These are phyloP conservation scores for Botrytis fragariae DNA, from an alignment of 2,329 filamentous ascomycete genomes.

Conservation along the genomic window DNA sequence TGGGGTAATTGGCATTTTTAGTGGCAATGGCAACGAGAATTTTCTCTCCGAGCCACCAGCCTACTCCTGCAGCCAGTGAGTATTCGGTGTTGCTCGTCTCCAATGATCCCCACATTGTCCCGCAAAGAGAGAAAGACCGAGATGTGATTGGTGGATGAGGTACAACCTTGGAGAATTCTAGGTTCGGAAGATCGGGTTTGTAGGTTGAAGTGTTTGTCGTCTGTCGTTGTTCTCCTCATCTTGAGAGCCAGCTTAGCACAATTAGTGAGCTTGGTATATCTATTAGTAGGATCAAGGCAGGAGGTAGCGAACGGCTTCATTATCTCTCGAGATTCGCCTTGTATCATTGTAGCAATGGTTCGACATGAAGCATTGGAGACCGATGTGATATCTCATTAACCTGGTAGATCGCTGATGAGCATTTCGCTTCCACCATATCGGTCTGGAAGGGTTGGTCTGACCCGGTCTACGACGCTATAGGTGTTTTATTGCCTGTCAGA, in stretches of 20 bases:
- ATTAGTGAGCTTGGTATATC: not conserved
- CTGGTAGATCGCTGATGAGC: not conserved
- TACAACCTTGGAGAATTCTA: not conserved
- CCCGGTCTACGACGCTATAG: not conserved
- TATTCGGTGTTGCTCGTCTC: conserved; percentile 1
- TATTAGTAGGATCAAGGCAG: not conserved
- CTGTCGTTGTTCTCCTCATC: not conserved
- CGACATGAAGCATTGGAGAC: not conserved
- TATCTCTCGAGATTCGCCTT: not conserved
- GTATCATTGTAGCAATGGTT: not conserved
- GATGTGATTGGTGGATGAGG: not conserved
- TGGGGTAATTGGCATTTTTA: not conserved
- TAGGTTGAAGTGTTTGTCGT: not conserved
- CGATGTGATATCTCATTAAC: not conserved
- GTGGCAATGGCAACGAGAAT: conserved; percentile 9
- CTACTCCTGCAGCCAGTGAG: not conserved
- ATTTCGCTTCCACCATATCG: conserved; percentile 9
- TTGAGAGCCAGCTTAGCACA: not conserved
- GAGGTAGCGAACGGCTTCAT: not conserved
- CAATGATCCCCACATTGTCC: conserved; percentile 1
- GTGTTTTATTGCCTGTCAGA: not conserved
- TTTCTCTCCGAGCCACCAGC: conserved; percentile 9
- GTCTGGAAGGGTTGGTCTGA: not conserved
- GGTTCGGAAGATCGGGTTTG: not conserved
- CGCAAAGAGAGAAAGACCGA: not conserved